Evolutionary conservation across 2,329 filamentous ascomycete species (phyloP).

Genomic region (Akanthomyces lecanii): DNA sequence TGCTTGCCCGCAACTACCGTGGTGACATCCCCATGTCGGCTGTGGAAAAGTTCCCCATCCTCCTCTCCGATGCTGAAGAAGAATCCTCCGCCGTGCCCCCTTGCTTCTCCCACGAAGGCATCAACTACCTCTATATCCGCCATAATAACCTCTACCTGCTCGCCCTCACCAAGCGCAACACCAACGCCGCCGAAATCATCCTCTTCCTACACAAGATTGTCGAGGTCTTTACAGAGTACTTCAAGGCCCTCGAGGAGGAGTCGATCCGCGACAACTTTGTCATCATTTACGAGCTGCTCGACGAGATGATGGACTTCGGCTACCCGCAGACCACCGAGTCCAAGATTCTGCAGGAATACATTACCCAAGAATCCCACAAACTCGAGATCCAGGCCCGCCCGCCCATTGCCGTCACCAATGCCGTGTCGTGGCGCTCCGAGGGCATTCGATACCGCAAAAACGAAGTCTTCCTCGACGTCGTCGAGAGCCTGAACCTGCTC

Average conservation of each 20-base stretch:
- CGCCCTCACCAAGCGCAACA: conserved; percentile 96
- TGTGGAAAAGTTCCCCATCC: conserved; percentile 93
- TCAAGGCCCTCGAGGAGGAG: conserved; percentile 98
- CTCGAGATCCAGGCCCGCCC: conserved; percentile 93
- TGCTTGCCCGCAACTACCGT: conserved; percentile 95
- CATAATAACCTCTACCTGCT: conserved; percentile 99
- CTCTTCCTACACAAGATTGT: conserved; percentile 98
- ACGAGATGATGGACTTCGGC: conserved; percentile 99
- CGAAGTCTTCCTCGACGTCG: conserved; percentile 96
- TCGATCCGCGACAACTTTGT: conserved; percentile 99
- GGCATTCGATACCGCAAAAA: conserved; percentile 98
- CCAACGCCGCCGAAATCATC: conserved; percentile 96
- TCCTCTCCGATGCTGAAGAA: conserved; percentile 97
- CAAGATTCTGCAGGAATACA: conserved; percentile 99
- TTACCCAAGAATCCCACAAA: conserved; percentile 98
- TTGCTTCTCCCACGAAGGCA: conserved; percentile 97
- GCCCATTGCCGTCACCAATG: conserved; percentile 96
- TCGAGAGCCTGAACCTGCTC: conserved; percentile 93
- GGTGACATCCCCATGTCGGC: conserved; percentile 99
- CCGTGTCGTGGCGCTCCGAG: conserved; percentile 96
- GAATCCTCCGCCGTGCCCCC: conserved; percentile 95
- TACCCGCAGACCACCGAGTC: conserved; percentile 97
- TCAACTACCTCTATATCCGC: conserved; percentile 99
- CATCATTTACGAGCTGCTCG: conserved; percentile 95
- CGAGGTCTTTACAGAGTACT: conserved; percentile 99